Evolutionary conservation across 176 grass and related monocot species (phyloP).

Genomic region (Miscanthus lutarioriparius): DNA sequence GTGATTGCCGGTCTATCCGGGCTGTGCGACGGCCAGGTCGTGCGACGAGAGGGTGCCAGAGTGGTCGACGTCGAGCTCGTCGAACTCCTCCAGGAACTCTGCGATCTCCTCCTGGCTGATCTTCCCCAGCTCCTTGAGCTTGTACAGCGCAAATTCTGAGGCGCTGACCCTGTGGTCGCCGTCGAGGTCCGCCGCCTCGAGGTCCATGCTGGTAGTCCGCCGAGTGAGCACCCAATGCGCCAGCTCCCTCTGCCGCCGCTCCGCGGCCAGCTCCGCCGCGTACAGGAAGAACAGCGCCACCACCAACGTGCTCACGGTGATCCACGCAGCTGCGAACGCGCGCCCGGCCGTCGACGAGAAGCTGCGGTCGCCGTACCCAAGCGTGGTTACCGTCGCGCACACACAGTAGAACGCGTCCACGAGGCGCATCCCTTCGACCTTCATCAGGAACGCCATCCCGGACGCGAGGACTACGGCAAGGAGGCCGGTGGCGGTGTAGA

Average conservation of each 20-base stretch:
- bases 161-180: conserved; percentile 39
- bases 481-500: conserved; percentile 27
- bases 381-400: conserved; percentile 72
- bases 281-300: conserved; percentile 71
- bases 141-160: conserved; percentile 61
- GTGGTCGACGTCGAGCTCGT: conserved; percentile 58
- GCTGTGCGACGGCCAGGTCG: conserved; percentile 41
- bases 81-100: conserved; percentile 59
- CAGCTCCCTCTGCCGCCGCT: conserved; percentile 47
- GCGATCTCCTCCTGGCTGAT: conserved; percentile 57
- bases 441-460: conserved; percentile 39
- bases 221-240: conserved; percentile 54
- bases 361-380: conserved; percentile 67
- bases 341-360: conserved; percentile 45
- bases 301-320: conserved; percentile 60
- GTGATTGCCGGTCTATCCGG: neutral
- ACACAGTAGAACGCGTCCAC: conserved; percentile 64
- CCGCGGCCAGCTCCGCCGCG: conserved; percentile 53
- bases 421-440: conserved; percentile 39
- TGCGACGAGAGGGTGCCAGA: conserved; percentile 50
- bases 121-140: conserved; percentile 73
- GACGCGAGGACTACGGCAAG: conserved; percentile 30
- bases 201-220: conserved; percentile 46
- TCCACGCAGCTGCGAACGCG: conserved; percentile 62
- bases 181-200: conserved; percentile 69